Evolutionary conservation across 305 asterid species (phyloP).

Genomic region (Solanum hybrid): DNA sequence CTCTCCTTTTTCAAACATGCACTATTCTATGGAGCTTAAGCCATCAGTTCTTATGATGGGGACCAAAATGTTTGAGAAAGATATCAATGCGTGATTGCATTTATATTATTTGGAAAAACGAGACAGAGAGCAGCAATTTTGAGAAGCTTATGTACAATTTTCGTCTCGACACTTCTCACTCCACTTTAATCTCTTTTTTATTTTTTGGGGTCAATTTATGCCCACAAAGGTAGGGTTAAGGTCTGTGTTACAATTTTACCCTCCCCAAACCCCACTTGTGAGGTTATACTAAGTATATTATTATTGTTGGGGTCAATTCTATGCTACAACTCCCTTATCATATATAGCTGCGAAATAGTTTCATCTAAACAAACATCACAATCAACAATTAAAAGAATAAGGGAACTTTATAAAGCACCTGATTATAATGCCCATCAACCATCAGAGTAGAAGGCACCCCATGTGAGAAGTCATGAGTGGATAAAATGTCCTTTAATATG

Average conservation of each 20-base stretch:
- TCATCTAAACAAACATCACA: not conserved
- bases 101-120: not conserved
- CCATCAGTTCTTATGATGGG: not conserved
- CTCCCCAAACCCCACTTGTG: not conserved
- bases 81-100: not conserved
- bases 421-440: constrained; percentile 62
- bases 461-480: constrained; percentile 45
- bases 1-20: not conserved
- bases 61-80: not conserved
- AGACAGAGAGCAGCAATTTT: not conserved
- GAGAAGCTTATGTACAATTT: not conserved
- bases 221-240: not conserved
- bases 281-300: not conserved
- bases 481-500: constrained; percentile 62
- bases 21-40: not conserved
- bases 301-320: not conserved
- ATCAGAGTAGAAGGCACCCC: constrained; percentile 44
- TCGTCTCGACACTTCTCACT: not conserved
- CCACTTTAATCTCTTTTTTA: not conserved
- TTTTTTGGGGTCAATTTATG: not conserved
- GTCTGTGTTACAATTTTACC: not conserved
- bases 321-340: constrained; percentile 1
- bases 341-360: not conserved
- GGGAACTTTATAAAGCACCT: constrained; percentile 31
- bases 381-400: not conserved